Conservation (phyloP, 495 filamentous ascomycete genomes). For the Jackrogersella minutella region DNA sequence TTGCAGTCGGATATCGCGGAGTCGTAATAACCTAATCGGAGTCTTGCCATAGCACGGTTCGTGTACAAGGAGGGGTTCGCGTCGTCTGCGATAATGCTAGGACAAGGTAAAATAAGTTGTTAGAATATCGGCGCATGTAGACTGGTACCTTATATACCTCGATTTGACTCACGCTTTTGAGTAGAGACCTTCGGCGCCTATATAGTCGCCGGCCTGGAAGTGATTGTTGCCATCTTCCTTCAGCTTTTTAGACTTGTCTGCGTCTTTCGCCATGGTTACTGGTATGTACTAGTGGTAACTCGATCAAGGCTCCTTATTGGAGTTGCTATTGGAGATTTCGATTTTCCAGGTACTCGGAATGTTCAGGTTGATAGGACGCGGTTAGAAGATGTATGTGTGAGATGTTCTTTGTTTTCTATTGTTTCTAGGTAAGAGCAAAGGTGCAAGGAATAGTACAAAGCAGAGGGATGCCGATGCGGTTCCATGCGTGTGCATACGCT, state of each 20-base stretch:
- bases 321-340: background rate
- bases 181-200: constrained; percentile 77
- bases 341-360: background rate
- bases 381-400: background rate
- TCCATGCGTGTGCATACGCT: background rate
- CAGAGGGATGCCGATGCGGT: background rate
- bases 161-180: constrained; percentile 79
- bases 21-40: constrained; percentile 75
- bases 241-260: constrained; percentile 46
- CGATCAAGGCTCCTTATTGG: background rate
- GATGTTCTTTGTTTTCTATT: constrained; percentile 19
- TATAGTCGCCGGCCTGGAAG: constrained; percentile 75
- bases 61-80: constrained; percentile 74
- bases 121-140: constrained; percentile 3
- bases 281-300: constrained; percentile 3
- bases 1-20: constrained; percentile 82
- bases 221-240: constrained; percentile 70
- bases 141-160: background rate
- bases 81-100: constrained; percentile 66
- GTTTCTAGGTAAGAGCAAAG: constrained; percentile 3
- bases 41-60: constrained; percentile 87
- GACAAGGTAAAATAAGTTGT: background rate
- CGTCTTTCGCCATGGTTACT: constrained; percentile 27
- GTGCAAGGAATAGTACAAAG: constrained; percentile 15
- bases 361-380: background rate